Base-by-base conservation (phyloP, 2,329 filamentous ascomycete genomes). In the Botrytis sinoallii region DNA sequence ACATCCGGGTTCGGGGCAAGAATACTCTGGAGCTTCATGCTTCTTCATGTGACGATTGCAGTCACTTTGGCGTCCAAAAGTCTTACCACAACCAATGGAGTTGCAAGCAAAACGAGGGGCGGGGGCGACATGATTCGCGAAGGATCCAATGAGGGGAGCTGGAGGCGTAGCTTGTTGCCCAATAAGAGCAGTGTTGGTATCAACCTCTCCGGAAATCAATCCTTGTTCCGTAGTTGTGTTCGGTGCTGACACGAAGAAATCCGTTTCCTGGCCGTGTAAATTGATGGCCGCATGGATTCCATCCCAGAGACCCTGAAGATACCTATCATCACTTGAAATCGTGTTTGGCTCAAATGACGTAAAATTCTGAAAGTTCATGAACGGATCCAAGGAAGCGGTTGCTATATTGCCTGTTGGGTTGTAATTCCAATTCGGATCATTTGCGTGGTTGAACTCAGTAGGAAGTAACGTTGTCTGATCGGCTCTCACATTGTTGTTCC, bases 61-160 rank as follows among this genome's bases (percentile, higher is more conserved):
- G 60, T 71, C 60, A 55, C 29, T 46, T 42, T 25, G 35, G n/a
- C 70, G 69, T n/a, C 32, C n/a, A 38, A 57, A 71, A 9, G 35
- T 52, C 14, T 55, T 65, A 5, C 12, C 35, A 63, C 42, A 52
- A 29, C 69, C 69, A 63, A 32, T 35, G 20, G 1, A 52, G 69
- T n/a, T 16, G 22, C 57, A 64, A 16, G 69, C 40, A 64, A 46
- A 32, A 9, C n/a, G 52, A 57, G 55, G 20, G 20, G n/a, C 16
- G 9, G 57, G 22, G 40, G 55, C 7, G 25, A 52, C 29, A n/a
- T 48, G 6, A 38, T 48, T 70, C 42, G 1, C 42, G 40, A 60
- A 40, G 10, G 25, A 10, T 32, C n/a, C 52, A 44, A 10, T 48
- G 7, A 29, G 22, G 63, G 4, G 16, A 66, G 44, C 44, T 48